Base-by-base conservation (phyloP, 208 protist genomes). In the Leishmania aethiopica region DNA sequence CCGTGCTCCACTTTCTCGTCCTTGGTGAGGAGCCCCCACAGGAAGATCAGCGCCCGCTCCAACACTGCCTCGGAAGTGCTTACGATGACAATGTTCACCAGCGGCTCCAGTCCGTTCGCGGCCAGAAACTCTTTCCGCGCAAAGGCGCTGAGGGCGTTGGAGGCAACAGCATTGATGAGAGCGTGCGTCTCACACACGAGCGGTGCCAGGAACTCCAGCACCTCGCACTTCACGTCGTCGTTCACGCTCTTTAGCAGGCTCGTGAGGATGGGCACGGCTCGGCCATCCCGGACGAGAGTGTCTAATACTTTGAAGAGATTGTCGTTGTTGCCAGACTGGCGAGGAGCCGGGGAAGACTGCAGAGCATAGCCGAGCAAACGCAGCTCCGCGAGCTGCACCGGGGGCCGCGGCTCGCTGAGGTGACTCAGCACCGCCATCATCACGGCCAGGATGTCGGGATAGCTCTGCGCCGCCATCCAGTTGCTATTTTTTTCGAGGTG, bases 201-300 rank as follows among this genome's bases (percentile, higher is more conserved):
- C 40, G 92, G 88, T 35, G 89, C 93, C 25, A 98, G 81, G 47
- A 84, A 94, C 79, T 96, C 91, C 22, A 96, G 84, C 45, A 90
- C 93, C 78, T 97, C 96, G 81, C 91, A 95, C 85, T 98, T 98
- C 19, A 98, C 91, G 64, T 96, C 91, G 69, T 98, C 95, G 82
- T 98, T 98, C n/a, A 97, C 94, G 73, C 93, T 97, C 64, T 86
- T 91, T n/a, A 98, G 86, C 47, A 97, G 85, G 59, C 85, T 88
- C 37, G 86, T 91, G 28, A 97, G 84, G 45, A 88, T 82, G 0
- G 83, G 69, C 8, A 97, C 83, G 22, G 84, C 89, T 28, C 86
- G 62, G 3, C 88, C 89, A 47, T 95, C 84, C 17, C 85, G 66
- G 19, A 96, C 64, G 13, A 97, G 86, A 10, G 88, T 69, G 49